phyloP scores from a whole-genome alignment of 306 rosid genomes.

The Styphnolobium japonicum region DNA sequence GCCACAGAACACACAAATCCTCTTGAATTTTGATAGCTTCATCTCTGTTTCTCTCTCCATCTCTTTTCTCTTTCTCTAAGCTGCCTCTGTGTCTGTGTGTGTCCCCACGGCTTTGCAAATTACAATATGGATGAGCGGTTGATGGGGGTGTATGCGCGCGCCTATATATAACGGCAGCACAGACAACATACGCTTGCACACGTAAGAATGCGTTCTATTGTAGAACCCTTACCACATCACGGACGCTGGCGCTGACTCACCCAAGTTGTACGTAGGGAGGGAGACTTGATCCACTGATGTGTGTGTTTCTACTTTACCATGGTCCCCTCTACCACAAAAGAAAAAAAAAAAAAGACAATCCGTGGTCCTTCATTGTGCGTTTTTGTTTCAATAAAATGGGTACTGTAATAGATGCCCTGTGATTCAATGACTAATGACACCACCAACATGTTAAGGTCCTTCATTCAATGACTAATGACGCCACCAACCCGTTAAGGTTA shows the following conservation, averaged over 20 bases:
- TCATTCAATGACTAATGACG: too few relatives aligned
- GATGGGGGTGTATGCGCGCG: slow-evolving; percentile 23
- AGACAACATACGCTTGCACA: slow-evolving; percentile 36
- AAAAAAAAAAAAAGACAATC: neutral
- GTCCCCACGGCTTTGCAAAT: too few relatives aligned
- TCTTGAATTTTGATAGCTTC: slow-evolving; percentile 73
- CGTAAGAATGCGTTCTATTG: neutral
- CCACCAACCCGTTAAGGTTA: neutral
- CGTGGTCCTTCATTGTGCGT: slow-evolving; percentile 29
- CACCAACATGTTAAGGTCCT: too few relatives aligned
- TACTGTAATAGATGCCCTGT: neutral
- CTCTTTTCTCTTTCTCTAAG: slow-evolving; percentile 1
- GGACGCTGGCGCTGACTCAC: slow-evolving; percentile 34
- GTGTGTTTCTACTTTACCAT: slow-evolving; percentile 29
- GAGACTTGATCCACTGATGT: slow-evolving; percentile 17
- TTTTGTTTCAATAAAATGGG: slow-evolving; percentile 6
- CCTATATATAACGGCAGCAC: slow-evolving; percentile 42
- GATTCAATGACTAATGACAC: slow-evolving; percentile 16
- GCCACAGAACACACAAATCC: slow-evolving; percentile 94
- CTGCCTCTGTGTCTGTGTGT: slow-evolving; percentile 27
- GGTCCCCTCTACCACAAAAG: slow-evolving; percentile 27
- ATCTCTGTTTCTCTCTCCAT: slow-evolving; percentile 52
- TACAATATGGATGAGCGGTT: slow-evolving; percentile 33
- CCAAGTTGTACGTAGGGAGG: slow-evolving; percentile 13
- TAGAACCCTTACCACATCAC: slow-evolving; percentile 28